Base-by-base conservation (phyloP, 202 grass and related monocot genomes). In the Schoenoplectus triqueter region DNA sequence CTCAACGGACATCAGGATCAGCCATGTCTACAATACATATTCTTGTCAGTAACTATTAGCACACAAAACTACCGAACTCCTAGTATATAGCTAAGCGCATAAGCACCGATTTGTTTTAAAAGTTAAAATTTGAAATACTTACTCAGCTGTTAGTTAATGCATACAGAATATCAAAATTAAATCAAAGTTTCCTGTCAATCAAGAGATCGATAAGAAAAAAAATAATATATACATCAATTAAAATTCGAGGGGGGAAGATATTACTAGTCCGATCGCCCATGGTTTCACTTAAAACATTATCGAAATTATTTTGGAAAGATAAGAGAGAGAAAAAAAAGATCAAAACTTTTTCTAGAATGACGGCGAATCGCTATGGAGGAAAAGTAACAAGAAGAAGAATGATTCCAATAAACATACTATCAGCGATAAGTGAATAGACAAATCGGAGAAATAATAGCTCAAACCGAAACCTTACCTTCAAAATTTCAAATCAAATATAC, bases 41-140 rank as follows among this genome's bases (percentile, higher is more conserved):
- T 10, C 75, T 10, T 42, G 31, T 45, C 55, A 80, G 21, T 61
- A 79, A 44, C 11, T 80, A 60, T 9, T 42, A 17, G 55, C 39
- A 80, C 21, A 41, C 41, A 80, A 19, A 80, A 17, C 65, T 68
- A 68, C 56, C 4, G 15, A 59, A 59, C 41, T 80, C 56, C 17
- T 45, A 80, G 6, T 63, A 62, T 52, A 49, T 42, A 56, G 19
- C 21, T 55, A 56, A 31, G 31, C 31, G 31, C 54, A 8, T 59
- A 66, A 82, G 67, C 42, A 49, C 61, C 45, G 10, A 83, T 69
- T 67, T 50, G 8, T 54, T 56, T 69, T n/a, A 51, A 22, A 83
- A 82, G 21, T 10, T 13, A 66, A 40, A 2, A 10, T 67, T 31
- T 31, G 31, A 31, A 31, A 31, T 31, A 31, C 31, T 31, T 31